Conservation (phyloP, 2,329 filamentous ascomycete genomes). For the Epichloe hybrida region DNA sequence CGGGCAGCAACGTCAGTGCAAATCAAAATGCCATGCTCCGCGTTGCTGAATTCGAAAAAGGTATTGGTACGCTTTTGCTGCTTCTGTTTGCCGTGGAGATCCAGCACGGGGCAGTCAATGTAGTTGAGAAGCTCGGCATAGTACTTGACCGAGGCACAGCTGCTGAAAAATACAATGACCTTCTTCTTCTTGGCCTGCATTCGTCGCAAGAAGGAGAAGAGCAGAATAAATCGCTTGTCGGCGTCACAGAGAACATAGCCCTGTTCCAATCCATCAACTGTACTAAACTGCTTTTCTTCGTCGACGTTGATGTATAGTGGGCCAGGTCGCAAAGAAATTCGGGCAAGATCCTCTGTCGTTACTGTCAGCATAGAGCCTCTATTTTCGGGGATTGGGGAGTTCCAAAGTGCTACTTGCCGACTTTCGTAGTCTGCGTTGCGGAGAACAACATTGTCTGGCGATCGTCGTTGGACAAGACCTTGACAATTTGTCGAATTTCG, state of each 20-base stretch:
- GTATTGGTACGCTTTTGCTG: constrained; percentile 98
- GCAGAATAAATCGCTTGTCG: constrained; percentile 81
- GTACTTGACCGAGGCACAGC: constrained; percentile 89
- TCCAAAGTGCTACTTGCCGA: constrained; percentile 25
- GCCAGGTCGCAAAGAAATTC: constrained; percentile 81
- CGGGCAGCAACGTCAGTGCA: constrained; percentile 94
- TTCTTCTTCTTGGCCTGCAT: constrained; percentile 74
- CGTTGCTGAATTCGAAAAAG: constrained; percentile 82
- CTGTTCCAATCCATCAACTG: constrained; percentile 87
- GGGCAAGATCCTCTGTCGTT: constrained; percentile 63
- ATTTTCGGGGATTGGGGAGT: neutral
- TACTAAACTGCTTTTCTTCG: constrained; percentile 75
- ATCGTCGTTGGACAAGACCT: constrained; percentile 76
- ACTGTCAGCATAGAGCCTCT: neutral
- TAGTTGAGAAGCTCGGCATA: constrained; percentile 93
- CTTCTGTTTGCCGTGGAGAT: constrained; percentile 90
- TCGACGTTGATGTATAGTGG: constrained; percentile 97
- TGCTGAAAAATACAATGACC: constrained; percentile 92
- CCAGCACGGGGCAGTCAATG: constrained; percentile 81
- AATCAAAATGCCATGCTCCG: constrained; percentile 74
- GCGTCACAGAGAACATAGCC: constrained; percentile 90
- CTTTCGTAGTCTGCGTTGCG: constrained; percentile 95
- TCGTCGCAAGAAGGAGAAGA: constrained; percentile 88
- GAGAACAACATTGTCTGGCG: constrained; percentile 98
- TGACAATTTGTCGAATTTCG: constrained; percentile 93